Base-by-base conservation (phyloP, 2,329 filamentous ascomycete species). In the Calonectria ilicicola region DNA sequence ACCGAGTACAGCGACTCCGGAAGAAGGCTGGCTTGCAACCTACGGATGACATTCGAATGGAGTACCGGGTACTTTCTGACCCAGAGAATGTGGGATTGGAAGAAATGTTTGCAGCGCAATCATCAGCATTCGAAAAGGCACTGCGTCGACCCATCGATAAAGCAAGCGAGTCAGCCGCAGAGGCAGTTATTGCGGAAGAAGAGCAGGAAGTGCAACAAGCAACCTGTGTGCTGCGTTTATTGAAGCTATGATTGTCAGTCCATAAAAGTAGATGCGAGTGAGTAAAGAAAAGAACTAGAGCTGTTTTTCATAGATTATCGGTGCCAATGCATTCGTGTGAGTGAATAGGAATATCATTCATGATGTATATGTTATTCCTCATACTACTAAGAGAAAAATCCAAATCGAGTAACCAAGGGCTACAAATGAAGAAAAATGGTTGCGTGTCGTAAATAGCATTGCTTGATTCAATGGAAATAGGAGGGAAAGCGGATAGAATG, bases 1-100 rank as follows among this genome's bases (percentile, higher is more conserved):
- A 98, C 83, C 93, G 96, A 47, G 94, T 99, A 26, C 97, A 99
- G 86, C 91, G 94, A 77, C 88, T 98, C 74, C 92, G 97, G 76
- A 99, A 99, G 91, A 97, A 97, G 87, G 96, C 96, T 9, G 95
- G 95, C 0, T 88, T 99, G 65, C 91, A 96, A 75, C 92, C 95
- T 1, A 98, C 96, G 0, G 97, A 99, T 81, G 97, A 98, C 81
- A 93, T 99, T 74, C 94, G 93, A 86, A 98, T 99, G 94, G 94
- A 97, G 83, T 98, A 98, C 86, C 89, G 89, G 70, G 91, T 98
- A 6, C 85, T 97, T 62, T 89, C 91, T 9, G 95, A 98, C 81
- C 94, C 94, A 0, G 94, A 97, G 2, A 89, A 91, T 53, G 89
- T 96, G 72, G 95, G 94, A 6, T 84, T 98, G 27, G 91, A 89